Base-by-base conservation (phyloP, 495 filamentous ascomycete species). In the Aspergillus campestris region DNA sequence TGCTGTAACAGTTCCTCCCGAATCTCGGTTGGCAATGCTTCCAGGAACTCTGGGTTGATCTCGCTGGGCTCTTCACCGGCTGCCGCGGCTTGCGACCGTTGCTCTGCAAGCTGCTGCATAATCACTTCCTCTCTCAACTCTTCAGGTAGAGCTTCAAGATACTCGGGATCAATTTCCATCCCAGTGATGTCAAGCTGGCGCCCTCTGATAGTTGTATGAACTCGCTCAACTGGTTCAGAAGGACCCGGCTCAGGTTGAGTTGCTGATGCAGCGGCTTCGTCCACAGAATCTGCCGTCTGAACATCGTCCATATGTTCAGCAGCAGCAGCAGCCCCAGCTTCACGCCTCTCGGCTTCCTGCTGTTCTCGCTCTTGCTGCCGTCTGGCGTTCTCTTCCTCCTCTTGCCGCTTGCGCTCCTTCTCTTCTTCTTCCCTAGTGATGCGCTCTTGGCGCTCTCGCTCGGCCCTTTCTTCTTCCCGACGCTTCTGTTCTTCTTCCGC, bases 71-170 rank as follows among this genome's bases (percentile, higher is more conserved):
- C 81, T 59, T 94, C 85, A 30, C 88, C 90, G 34, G 84, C 78
- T 46, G 86, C 83, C 11, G 80, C 78, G 48, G 86, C 86, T 62
- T 89, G 78, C 6, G 84, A 82, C 53, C 92, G 83, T 41, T 91
- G 80, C 42, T 91, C 80, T 36, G 83, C 83, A 49, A 94, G 71
- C 43, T 94, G 87, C 37, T 86, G 79, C 65, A 89, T 87, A 33
- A 99, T 83, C 27, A 96, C 92, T 58, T 99, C 92, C 62, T 97
- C 91, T 27, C 92, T 78, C 40, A 96, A 79, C 34, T 97, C 92
- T 47, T 99, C 92, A 0, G 92, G 92, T 12, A 99, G 71, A 32
- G 89, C 94, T 44, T 92, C 87, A 3, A 99, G 77, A 62, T 94
- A 99, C 34, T 89, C 89, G 10, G 86, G 78, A 55, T 99, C 92